Evolutionary conservation across 1,139 yeast species (phyloP), one percentile per base, ranked within the genome.

Genomic region (Scheffersomyces lignicola): DNA sequence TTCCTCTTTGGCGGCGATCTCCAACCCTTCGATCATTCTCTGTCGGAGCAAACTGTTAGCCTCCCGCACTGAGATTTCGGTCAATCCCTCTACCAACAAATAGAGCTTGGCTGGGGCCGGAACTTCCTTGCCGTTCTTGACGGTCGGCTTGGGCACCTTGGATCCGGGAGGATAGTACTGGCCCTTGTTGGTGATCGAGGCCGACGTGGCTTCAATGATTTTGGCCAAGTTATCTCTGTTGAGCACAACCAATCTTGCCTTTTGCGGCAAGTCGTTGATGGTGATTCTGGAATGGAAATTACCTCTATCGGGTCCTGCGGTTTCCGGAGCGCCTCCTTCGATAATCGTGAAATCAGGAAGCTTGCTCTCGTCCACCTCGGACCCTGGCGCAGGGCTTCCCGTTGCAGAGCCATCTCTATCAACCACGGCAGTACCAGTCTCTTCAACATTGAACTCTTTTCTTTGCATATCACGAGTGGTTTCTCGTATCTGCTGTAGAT

Each of bases 151-250:
- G 0, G 80, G 79, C 3, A 58, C 60, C 27, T 71, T 69, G 0
- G 80, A 78, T 20, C 56, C 58, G 1, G 82, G 72, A 1, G 89
- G 79, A 49, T 86, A 84, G 54, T 65, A 90, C 42, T 75, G 78
- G 9, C 98, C 98, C 53, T 82, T 87, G 35, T 80, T 79, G 1
- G 97, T 89, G 34, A 90, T 80, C 4, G 96, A 81, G 1, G 92
- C 81, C 1, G 82, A 75, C 0, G 94, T 83, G 29, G 79, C 68
- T 33, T 87, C 95, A 33, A 80, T 79, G 31, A 92, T 73, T 45
- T 76, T 77, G 3, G 77, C 60, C 34, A 86, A 68, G 31, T 78
- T 80, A 3, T 83, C 82, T 21, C 84, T 73, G 42, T 83, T 81
- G 3, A 90, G 81, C 4, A 86, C 90, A 34, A 73, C 73, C 94